Conservation (phyloP, 1,284 basidiomycete species). For the Irpex sp. region DNA sequence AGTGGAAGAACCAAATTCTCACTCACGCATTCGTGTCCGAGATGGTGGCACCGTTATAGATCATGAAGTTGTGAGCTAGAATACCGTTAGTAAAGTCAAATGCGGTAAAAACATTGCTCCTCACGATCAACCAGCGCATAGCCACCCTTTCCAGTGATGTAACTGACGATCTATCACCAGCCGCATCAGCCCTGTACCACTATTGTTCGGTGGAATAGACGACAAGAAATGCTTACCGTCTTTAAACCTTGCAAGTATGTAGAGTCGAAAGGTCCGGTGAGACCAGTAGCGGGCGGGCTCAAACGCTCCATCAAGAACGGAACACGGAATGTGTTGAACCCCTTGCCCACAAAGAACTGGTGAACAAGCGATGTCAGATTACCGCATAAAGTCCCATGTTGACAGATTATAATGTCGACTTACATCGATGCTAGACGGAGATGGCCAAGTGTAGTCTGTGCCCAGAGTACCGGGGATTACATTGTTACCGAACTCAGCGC, state of each 20-base stretch:
- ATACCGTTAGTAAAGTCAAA: conserved; percentile 3
- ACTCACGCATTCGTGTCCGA: conserved; percentile 45
- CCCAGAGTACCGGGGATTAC: conserved; percentile 45
- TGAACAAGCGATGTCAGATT: conserved; percentile 14
- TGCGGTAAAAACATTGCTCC: conserved; percentile 17
- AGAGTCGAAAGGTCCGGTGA: conserved; percentile 49
- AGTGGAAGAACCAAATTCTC: neutral
- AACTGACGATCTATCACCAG: conserved; percentile 41
- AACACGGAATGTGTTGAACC: conserved; percentile 64
- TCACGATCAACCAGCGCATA: conserved; percentile 54
- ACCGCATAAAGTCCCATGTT: neutral
- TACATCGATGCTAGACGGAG: conserved; percentile 42
- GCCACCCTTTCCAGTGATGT: conserved; percentile 58
- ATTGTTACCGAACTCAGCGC: conserved; percentile 52
- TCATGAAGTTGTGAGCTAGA: conserved; percentile 57
- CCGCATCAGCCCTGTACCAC: neutral
- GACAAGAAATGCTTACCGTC: conserved; percentile 28
- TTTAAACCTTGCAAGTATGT: conserved; percentile 51
- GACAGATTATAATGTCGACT: conserved; percentile 9
- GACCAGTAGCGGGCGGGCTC: conserved; percentile 44
- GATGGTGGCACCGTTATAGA: conserved; percentile 49
- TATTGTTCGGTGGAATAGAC: neutral
- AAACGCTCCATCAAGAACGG: conserved; percentile 59
- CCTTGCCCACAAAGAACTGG: conserved; percentile 49
- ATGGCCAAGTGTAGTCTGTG: conserved; percentile 48